Evolutionary conservation across 345 rosid species (phyloP), one percentile per base, ranked within the genome.

Genomic region (Microcos paniculata): DNA sequence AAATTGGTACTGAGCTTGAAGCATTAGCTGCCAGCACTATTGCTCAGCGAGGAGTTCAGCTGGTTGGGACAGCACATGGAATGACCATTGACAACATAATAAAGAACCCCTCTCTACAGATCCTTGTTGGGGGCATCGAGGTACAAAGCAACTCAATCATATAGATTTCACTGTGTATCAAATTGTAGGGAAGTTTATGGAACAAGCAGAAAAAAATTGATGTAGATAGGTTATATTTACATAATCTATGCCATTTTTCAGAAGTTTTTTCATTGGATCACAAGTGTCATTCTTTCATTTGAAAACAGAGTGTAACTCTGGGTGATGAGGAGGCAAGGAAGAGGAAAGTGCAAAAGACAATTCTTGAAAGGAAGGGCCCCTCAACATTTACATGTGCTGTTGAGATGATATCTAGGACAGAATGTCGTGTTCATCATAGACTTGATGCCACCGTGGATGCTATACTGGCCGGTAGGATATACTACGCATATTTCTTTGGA

Each of bases 31-130:
- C 99, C 70, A 89, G 97, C 81, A 95, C 99, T 38, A 93, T 93
- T 64, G 98, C 98, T 83, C 98, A 93, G 85, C 92, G 97, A 79
- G 99, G 99, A 43, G 99, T 95, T 79, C 99, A 95, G 85, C 87
- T 95, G 24, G 98, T 95, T 67, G 98, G 94, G 80, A 95, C 98
- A 15, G 98, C 98, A 53, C 99, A 90, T 87, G 99, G 99, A 79
- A 89, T 88, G 86, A 90, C 97, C 12, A 93, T 95, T 75, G 98
- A 95, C 75, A 95, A 82, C 85, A 85, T 93, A 78, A 90, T 95
- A 33, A 95, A 95, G 81, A 95, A 93, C 80, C 99, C 99, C 40
- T 95, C 96, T 72, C 80, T 93, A 68, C 98, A 91, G 83, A 87
- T 87, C 75, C 97, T 93, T 78, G 88, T 95, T 14, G 98, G 98